Percentiles rank a stretch among this genome's conserved stretches.
phyloP scores from a whole-genome alignment of 1,284 basidiomycete species.

The Cryptococcus sp. region DNA sequence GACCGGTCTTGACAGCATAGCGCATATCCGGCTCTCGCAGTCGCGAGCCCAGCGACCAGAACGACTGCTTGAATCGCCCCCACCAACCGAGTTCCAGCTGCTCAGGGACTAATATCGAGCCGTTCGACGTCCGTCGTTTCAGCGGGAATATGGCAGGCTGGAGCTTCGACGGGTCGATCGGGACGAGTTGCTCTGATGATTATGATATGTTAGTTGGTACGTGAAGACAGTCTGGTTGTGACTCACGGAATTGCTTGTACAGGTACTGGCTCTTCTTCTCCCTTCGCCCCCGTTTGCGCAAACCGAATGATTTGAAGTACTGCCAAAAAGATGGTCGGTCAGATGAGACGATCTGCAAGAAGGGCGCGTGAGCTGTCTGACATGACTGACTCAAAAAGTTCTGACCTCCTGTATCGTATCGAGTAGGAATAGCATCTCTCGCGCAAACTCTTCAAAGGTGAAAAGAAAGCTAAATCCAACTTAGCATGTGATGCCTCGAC shows the following conservation, averaged over 20 bases:
- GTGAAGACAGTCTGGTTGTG: background rate
- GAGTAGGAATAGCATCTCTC: slow-evolving; percentile 75
- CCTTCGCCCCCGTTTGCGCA: slow-evolving; percentile 15
- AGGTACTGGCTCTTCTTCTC: slow-evolving; percentile 27
- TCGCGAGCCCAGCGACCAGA: slow-evolving; percentile 75
- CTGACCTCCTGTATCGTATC: slow-evolving; percentile 69
- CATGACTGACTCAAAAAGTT: background rate
- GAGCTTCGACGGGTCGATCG: slow-evolving; percentile 61
- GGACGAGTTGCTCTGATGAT: slow-evolving; percentile 63
- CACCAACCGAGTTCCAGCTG: slow-evolving; percentile 61
- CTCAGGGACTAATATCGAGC: slow-evolving; percentile 77
- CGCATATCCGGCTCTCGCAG: slow-evolving; percentile 75
- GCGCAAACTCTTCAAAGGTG: slow-evolving; percentile 85
- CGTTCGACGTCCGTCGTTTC: slow-evolving; percentile 74
- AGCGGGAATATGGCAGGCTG: slow-evolving; percentile 72
- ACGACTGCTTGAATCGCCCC: slow-evolving; percentile 64
- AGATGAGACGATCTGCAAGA: slow-evolving; percentile 35
- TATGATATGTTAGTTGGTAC: background rate
- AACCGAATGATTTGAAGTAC: slow-evolving; percentile 33
- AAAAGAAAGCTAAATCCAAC: slow-evolving; percentile 77
- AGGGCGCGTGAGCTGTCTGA: background rate
- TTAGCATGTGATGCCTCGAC: background rate
- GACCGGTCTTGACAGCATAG: slow-evolving; percentile 81
- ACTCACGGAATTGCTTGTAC: slow-evolving; percentile 48
- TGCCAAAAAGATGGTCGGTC: slow-evolving; percentile 31